Base-by-base conservation (phyloP, 768 basidiomycete genomes). In the Auriculariales sp. region DNA sequence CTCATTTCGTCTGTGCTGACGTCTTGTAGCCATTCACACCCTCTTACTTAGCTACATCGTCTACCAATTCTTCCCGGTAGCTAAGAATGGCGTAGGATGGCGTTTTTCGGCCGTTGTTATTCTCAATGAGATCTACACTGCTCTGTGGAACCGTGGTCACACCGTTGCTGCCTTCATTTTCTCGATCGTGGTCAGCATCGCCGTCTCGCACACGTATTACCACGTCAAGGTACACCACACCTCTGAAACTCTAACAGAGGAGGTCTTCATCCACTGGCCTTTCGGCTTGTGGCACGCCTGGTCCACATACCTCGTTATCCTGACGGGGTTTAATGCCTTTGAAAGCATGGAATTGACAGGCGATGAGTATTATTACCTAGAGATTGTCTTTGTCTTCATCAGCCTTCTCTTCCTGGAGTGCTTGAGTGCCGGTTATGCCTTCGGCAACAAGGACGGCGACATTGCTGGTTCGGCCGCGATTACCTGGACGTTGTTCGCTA, bases 151-250 rank as follows among this genome's bases (percentile, higher is more conserved):
- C 31, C 46, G 46, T n/a, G 46, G 31, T 6, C 53, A 57, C 59
- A 66, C 63, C 59, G 66, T 68, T 53, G 62, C 65, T 32, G 68
- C 69, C 39, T 69, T 71, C 59, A 62, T 71, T 57, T 61, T 70
- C 31, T 58, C 63, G 22, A 51, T 70, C 46, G 55, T 71, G 33
- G 64, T 68, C 44, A 62, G 61, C 35, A 60, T 64, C 7, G 59
- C 64, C 45, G 67, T 69, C 9, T 59, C 58, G 46, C 64, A 65
- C 52, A 66, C 65, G 53, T 68, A 71, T 62, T 71, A 67, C 53
- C 57, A 65, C 47, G 63, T 71, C 51, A 66, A 68, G 61, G 61
- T 63, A 45, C 56, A 62, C 49, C 62, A 63, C 50, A 54, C 54
- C 14, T 47, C 60, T 24, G 64, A 66, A 49, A 53, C 51, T 12